A percentile compares a stretch with the other conserved stretches of the same genome.
Evolutionary conservation across 495 filamentous ascomycete genomes (phyloP).

Genomic region (Pyrenula massariospora): DNA sequence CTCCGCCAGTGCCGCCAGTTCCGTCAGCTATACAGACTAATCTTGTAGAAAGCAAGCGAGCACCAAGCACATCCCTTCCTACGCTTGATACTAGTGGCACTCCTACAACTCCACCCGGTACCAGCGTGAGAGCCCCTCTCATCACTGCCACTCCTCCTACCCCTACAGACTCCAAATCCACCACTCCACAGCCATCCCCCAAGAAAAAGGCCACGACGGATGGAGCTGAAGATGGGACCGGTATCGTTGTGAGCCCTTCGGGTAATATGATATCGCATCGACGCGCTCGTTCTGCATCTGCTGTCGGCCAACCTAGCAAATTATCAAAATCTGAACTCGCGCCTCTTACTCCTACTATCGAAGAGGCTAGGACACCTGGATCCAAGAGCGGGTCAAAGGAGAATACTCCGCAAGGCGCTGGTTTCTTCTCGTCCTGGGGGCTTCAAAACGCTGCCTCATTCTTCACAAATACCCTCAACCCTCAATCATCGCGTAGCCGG

Average conservation of each 20-base stretch:
- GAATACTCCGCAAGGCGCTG: slow-evolving; percentile 31
- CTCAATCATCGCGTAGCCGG: slow-evolving; percentile 23
- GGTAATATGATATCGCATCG: slow-evolving; percentile 71
- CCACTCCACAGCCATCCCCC: slow-evolving; percentile 12
- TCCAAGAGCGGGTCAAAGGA: slow-evolving; percentile 14
- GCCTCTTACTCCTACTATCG: slow-evolving; percentile 60
- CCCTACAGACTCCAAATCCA: slow-evolving; percentile 22
- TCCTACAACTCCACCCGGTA: slow-evolving; percentile 27
- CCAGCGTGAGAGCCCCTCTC: slow-evolving; percentile 27
- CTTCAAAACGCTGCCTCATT: slow-evolving; percentile 90
- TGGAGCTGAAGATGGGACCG: slow-evolving; percentile 16
- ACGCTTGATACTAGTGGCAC: slow-evolving; percentile 1
- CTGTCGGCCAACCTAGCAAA: slow-evolving; percentile 68
- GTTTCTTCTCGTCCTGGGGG: slow-evolving; percentile 88
- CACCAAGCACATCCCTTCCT: slow-evolving; percentile 2
- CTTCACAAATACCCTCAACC: slow-evolving; percentile 71
- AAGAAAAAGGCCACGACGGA: slow-evolving; percentile 26
- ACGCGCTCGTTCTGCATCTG: slow-evolving; percentile 54
- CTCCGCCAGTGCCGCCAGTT: slow-evolving; percentile 17
- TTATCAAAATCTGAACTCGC: slow-evolving; percentile 69
- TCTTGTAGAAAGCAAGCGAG: slow-evolving; percentile 16
- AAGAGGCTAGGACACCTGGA: slow-evolving; percentile 43
- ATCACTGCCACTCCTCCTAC: slow-evolving; percentile 47
- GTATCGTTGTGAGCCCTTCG: slow-evolving; percentile 34
- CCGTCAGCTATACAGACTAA: slow-evolving; percentile 24